Evolutionary conservation across 2,329 filamentous ascomycete species (phyloP).

Genomic region (Colletotrichum sp.): DNA sequence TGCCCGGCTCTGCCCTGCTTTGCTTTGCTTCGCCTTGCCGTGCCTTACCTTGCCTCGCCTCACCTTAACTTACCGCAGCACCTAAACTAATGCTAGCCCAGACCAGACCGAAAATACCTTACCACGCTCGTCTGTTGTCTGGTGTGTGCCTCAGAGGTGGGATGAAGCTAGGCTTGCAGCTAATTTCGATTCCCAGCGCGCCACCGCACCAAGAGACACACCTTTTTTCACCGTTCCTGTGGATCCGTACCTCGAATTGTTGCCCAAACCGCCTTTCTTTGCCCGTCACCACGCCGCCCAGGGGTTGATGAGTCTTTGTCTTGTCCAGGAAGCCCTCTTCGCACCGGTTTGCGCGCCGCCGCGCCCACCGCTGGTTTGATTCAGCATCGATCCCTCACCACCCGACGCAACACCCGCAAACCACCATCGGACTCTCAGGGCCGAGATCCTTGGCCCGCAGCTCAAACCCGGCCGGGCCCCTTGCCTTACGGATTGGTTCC

Average conservation of each 20-base stretch:
- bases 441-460: constrained; percentile 2
- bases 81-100: background rate
- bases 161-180: constrained; percentile 15
- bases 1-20: background rate
- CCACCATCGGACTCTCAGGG: background rate
- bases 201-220: background rate
- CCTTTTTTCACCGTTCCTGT: background rate
- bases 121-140: background rate
- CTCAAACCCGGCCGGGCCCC: background rate
- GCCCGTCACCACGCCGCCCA: background rate
- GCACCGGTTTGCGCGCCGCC: background rate
- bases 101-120: background rate
- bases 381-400: background rate
- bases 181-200: constrained; percentile 13
- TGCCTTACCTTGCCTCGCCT: background rate
- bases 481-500: background rate
- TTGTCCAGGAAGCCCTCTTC: background rate
- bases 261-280: background rate
- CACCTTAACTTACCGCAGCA: background rate
- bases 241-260: background rate
- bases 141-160: constrained; percentile 10
- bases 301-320: background rate
- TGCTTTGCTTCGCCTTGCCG: background rate
- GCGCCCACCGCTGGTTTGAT: background rate
- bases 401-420: background rate